phyloP scores from a whole-genome alignment of 805 yeast genomes.

The Ascoidea asiatica region DNA sequence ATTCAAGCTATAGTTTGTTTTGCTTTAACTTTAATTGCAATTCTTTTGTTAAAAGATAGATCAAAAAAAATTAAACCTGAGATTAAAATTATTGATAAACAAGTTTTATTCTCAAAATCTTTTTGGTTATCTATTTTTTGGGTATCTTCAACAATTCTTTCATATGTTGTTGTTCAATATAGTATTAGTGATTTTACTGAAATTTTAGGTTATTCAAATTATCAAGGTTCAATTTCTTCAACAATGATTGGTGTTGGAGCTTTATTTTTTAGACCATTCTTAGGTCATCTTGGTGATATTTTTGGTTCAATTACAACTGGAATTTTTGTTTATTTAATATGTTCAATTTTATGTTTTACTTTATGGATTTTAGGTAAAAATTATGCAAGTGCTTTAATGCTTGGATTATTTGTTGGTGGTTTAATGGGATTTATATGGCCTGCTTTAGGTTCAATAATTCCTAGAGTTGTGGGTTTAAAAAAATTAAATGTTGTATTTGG shows the following conservation, averaged over 20 bases:
- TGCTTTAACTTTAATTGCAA: conserved; percentile 20
- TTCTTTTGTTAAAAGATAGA: conserved; percentile 24
- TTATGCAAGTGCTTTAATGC: conserved; percentile 38
- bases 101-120: conserved; percentile 25
- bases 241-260: conserved; percentile 53
- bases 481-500: conserved; percentile 35
- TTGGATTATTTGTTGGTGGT: conserved; percentile 39
- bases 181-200: conserved; percentile 34
- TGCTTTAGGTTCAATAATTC: conserved; percentile 34
- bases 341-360: conserved; percentile 27
- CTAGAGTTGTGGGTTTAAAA: conserved; percentile 39
- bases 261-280: conserved; percentile 38
- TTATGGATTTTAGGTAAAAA: conserved; percentile 49
- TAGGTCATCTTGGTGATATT: conserved; percentile 37
- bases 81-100: conserved; percentile 26
- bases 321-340: conserved; percentile 23
- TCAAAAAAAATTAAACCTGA: conserved; percentile 21
- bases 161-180: conserved; percentile 30
- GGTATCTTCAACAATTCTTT: conserved; percentile 23
- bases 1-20: conserved; percentile 25
- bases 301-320: conserved; percentile 39
- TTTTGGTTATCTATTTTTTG: conserved; percentile 33
- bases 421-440: conserved; percentile 53
- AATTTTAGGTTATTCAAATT: conserved; percentile 29
- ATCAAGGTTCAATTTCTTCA: conserved; percentile 35